Evolutionary conservation across 371 early-diverging fungal genomes (phyloP).

Genomic region (Mortierella polycephala): DNA sequence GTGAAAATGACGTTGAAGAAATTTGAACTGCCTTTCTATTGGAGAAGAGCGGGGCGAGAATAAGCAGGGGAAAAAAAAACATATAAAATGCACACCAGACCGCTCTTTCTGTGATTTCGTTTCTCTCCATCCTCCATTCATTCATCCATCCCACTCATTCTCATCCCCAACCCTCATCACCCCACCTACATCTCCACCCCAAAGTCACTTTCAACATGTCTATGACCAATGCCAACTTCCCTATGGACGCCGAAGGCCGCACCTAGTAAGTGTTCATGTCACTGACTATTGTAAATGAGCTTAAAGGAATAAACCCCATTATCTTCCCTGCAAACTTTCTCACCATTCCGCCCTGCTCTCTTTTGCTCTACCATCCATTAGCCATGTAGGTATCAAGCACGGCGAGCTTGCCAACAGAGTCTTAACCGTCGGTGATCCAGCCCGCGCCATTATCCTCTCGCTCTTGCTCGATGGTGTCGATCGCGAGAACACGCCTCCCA

Average conservation of each 20-base stretch:
- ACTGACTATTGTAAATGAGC: neutral
- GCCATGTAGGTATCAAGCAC: conserved; percentile 81
- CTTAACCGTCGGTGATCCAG: conserved; percentile 93
- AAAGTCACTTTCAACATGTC: conserved; percentile 29
- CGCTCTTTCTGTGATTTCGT: neutral
- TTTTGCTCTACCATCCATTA: neutral
- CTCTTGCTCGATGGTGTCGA: conserved; percentile 69
- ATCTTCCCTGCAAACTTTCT: neutral
- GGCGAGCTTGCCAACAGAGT: conserved; percentile 93
- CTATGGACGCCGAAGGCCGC: conserved; percentile 79
- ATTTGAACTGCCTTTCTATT: no score
- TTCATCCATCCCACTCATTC: conserved; percentile 13
- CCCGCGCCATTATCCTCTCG: conserved; percentile 80
- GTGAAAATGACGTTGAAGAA: no score
- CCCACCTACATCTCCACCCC: neutral
- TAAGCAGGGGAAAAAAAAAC: no score
- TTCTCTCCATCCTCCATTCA: conserved; percentile 3
- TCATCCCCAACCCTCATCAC: neutral
- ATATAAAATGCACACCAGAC: neutral
- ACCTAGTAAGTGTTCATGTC: conserved; percentile 66
- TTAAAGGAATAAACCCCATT: no score
- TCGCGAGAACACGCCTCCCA: conserved; percentile 53
- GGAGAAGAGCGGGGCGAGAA: no score
- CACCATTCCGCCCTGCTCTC: neutral
- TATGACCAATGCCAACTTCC: conserved; percentile 85